These are phyloP conservation scores for Taphrina wiesneri DNA, from an alignment of 1,139 yeast genomes.

Conservation along the genomic window DNA sequence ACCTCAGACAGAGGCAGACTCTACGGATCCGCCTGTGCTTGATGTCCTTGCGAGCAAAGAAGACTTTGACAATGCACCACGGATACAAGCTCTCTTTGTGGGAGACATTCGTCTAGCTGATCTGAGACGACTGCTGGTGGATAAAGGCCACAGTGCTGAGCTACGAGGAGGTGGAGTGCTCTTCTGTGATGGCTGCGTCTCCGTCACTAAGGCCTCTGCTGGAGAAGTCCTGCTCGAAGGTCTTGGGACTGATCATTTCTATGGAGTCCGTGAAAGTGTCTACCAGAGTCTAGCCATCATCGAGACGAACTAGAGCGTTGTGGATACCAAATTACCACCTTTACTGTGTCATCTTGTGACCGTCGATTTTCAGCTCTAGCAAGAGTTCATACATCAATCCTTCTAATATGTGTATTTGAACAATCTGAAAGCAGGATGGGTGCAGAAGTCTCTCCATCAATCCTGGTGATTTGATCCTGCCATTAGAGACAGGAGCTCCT, in stretches of 20 bases:
- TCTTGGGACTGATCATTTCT: slow-evolving; percentile 16
- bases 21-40: slow-evolving; percentile 38
- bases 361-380: not conserved
- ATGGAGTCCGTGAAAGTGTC: slow-evolving; percentile 18
- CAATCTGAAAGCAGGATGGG: too few relatives aligned
- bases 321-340: too few relatives aligned
- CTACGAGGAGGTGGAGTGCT: slow-evolving; percentile 91
- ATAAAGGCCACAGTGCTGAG: slow-evolving; percentile 70
- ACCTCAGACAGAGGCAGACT: slow-evolving; percentile 37
- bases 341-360: too few relatives aligned
- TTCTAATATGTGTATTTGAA: not conserved
- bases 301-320: not conserved
- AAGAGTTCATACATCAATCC: not conserved
- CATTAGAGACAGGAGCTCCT: not conserved
- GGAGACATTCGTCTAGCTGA: slow-evolving; percentile 89
- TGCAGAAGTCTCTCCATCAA: not conserved
- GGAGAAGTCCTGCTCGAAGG: slow-evolving; percentile 89
- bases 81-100: slow-evolving; percentile 59
- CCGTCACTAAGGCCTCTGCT: slow-evolving; percentile 73
- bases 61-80: slow-evolving; percentile 45
- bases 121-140: slow-evolving; percentile 62
- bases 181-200: slow-evolving; percentile 76
- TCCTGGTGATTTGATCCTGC: not conserved
- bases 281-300: slow-evolving; percentile 19
- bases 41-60: slow-evolving; percentile 43